Evolutionary conservation across 192 early-diverging fungal genomes (phyloP).

Genomic region (Backusella parvicylindrica): DNA sequence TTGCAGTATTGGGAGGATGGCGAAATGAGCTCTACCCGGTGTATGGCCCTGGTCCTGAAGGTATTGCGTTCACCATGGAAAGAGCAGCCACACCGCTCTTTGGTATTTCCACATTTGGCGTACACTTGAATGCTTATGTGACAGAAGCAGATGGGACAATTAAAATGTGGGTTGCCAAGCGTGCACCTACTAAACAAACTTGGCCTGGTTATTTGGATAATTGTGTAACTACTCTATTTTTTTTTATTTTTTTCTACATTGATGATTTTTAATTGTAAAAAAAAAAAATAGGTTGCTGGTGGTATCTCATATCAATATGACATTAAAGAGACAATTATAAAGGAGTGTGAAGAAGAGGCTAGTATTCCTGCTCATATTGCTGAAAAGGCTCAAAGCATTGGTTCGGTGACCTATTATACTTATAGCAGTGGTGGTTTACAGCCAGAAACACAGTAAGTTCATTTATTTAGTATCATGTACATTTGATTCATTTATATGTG

Average conservation of each 20-base stretch:
- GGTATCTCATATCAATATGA: constrained; percentile 67
- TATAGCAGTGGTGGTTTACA: constrained; percentile 59
- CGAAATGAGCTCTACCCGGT: constrained; percentile 82
- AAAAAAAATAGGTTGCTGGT: constrained; percentile 59
- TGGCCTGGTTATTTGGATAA: constrained; percentile 85
- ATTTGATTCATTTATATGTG: too few species aligned
- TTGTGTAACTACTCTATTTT: constrained; percentile 32
- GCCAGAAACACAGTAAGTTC: constrained; percentile 80
- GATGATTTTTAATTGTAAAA: too few species aligned
- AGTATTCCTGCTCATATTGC: constrained; percentile 59
- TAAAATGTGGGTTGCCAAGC: constrained; percentile 86
- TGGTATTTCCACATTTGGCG: constrained; percentile 84
- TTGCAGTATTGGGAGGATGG: constrained; percentile 59
- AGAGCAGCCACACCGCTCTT: constrained; percentile 75
- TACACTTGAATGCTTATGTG: constrained; percentile 84
- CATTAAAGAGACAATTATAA: constrained; percentile 64
- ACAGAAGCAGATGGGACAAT: constrained; percentile 38
- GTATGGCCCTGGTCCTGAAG: constrained; percentile 47
- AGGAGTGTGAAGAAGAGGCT: constrained; percentile 92
- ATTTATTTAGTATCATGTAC: background rate
- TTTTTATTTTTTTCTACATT: background rate
- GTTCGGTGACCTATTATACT: constrained; percentile 71
- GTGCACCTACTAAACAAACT: constrained; percentile 77
- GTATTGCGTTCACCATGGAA: constrained; percentile 67
- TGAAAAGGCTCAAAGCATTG: constrained; percentile 38